Base-by-base conservation (phyloP, 2,329 filamentous ascomycete genomes). In the Botrytis pseudocinerea region DNA sequence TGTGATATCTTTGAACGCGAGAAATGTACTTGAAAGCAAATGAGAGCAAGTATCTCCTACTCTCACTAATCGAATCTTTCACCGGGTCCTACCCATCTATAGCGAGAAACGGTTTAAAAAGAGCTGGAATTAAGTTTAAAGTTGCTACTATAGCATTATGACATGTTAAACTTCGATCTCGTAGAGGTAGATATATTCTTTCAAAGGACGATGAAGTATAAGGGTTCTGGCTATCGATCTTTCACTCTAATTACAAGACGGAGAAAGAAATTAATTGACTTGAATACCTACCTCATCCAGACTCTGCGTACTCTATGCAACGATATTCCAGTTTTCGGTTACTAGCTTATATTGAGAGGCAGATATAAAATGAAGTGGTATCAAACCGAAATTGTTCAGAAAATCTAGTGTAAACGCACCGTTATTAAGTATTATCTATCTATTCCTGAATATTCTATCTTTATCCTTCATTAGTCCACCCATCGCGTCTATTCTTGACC, bases 101-200 rank as follows among this genome's bases (percentile, higher is more conserved):
- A 51, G 48, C 10, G 4, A n/a, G 12, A 4, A 51, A 14, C 4
- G 12, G 12, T 14, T n/a, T 51, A 10, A n/a, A 4, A 51, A 14
- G 8, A 5, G 22, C 22, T 51, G 48, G 22, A 12, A 14, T 9
- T n/a, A 25, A 51, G 48, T 14, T n/a, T 51, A 8, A 25, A 51
- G 25, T 51, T n/a, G 10, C 25, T 14, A 12, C 14, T 51, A 10
- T 51, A 51, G 48, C 10, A 14, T 51, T 51, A n/a, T n/a, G 10
- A 0, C 10, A n/a, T 51, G 22, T 10, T 2, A 51, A 51, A 4
- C n/a, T 14, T 51, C 2, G 25, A 0, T 51, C 1, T n/a, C 0
- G 4, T 51, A n/a, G 25, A n/a, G 4, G 4, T 51, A 1, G n/a
- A 64, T 6, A 9, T 46, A 28, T 64, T 44, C 4, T 28, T 18